Conservation (phyloP, 225 moss, liverwort and hornwort species). For the Lunularia cruciata region DNA sequence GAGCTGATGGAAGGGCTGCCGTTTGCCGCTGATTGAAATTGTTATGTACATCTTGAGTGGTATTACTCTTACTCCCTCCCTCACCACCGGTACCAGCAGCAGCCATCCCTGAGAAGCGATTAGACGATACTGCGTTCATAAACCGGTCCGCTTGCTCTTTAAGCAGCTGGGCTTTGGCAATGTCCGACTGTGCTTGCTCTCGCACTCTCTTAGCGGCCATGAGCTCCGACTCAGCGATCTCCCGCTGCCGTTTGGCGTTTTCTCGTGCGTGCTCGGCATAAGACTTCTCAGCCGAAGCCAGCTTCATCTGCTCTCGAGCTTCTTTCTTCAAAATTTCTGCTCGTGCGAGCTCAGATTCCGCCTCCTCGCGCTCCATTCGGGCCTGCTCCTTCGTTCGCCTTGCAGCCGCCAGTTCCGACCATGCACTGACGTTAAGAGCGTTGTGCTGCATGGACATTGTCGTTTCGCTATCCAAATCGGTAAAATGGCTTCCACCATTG, state of each 20-base stretch:
- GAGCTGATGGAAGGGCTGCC: no score
- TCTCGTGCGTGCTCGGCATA: slow-evolving; percentile 46
- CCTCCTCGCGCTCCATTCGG: slow-evolving; percentile 39
- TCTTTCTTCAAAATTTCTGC: slow-evolving; percentile 41
- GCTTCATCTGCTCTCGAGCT: slow-evolving; percentile 48
- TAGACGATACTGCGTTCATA: slow-evolving; percentile 16
- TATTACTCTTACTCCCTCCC: background rate
- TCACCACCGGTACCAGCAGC: background rate
- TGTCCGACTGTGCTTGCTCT: slow-evolving; percentile 43
- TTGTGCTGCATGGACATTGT: background rate
- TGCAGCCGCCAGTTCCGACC: slow-evolving; percentile 43
- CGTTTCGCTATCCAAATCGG: slow-evolving; percentile 19
- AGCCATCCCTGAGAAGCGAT: slow-evolving; percentile 12
- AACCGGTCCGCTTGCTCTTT: slow-evolving; percentile 36
- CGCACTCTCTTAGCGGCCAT: slow-evolving; percentile 46
- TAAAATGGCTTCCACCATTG: slow-evolving; percentile 19
- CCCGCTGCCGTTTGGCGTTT: slow-evolving; percentile 48
- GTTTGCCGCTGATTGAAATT: background rate
- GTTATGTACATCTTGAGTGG: background rate
- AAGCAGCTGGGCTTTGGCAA: slow-evolving; percentile 35
- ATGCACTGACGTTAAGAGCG: slow-evolving; percentile 29
- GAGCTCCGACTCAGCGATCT: slow-evolving; percentile 52
- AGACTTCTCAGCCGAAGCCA: slow-evolving; percentile 44
- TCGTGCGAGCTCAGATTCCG: slow-evolving; percentile 41
- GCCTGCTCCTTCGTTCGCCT: slow-evolving; percentile 41